Conservation (phyloP, 2,329 filamentous ascomycete genomes). For the Fusarium odoratissimum region DNA sequence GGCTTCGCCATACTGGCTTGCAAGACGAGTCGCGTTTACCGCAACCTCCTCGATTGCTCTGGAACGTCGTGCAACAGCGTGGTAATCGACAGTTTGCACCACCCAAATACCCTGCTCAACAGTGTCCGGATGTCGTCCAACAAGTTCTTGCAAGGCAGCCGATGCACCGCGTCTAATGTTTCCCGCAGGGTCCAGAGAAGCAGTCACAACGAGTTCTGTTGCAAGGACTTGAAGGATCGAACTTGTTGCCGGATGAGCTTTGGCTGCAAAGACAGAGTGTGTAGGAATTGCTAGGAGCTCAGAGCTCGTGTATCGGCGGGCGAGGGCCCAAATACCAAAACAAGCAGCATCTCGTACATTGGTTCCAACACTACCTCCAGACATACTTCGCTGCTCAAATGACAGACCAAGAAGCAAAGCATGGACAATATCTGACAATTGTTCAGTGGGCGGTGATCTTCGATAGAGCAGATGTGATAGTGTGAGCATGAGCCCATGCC, state of each 20-base stretch:
- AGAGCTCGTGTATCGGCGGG: conserved; percentile 83
- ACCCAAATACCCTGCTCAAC: conserved; percentile 84
- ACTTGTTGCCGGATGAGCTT: conserved; percentile 49
- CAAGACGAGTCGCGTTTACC: conserved; percentile 73
- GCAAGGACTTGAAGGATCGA: conserved; percentile 81
- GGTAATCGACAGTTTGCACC: conserved; percentile 92
- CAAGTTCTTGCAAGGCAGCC: conserved; percentile 91
- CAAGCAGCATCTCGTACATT: conserved; percentile 96
- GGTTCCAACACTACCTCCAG: conserved; percentile 85
- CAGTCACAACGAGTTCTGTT: conserved; percentile 82
- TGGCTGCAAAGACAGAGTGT: conserved; percentile 56
- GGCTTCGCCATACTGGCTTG: conserved; percentile 75
- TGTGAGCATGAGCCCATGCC: conserved; percentile 93
- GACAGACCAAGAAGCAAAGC: conserved; percentile 82
- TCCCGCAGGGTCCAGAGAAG: conserved; percentile 87
- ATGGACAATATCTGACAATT: conserved; percentile 79
- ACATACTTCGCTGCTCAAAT: conserved; percentile 89
- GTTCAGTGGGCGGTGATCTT: conserved; percentile 77
- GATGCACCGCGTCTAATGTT: conserved; percentile 95
- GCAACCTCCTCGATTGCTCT: conserved; percentile 85
- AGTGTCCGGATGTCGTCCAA: conserved; percentile 90
- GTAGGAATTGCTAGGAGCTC: conserved; percentile 77
- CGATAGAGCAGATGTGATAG: conserved; percentile 88
- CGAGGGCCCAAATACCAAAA: conserved; percentile 94
- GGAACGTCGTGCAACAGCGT: conserved; percentile 87